phyloP scores from a whole-genome alignment of 140 eudicot species.

The Anethum foeniculum region DNA sequence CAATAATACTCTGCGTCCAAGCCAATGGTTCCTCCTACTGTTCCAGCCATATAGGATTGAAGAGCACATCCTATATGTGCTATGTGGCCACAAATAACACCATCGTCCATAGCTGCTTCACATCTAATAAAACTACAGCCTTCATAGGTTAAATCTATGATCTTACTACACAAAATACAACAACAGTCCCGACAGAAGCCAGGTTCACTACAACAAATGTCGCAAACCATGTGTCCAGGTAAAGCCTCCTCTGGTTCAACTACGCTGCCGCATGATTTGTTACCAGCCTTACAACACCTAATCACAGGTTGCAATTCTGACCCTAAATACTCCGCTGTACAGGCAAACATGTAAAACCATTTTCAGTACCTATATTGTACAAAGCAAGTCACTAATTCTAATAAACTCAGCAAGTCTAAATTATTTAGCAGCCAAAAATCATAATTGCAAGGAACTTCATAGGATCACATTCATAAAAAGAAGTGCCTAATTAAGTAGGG shows the following conservation, averaged over 20 bases:
- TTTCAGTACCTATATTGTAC: constrained; percentile 28
- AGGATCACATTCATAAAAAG: neutral
- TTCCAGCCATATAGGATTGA: constrained; percentile 83
- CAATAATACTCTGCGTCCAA: constrained; percentile 88
- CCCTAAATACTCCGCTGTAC: constrained; percentile 18
- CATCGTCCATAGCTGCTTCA: constrained; percentile 42
- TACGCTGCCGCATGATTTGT: constrained; percentile 60
- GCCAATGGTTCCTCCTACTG: constrained; percentile 72
- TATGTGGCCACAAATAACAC: constrained; percentile 64
- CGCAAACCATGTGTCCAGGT: constrained; percentile 47
- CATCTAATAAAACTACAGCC: constrained; percentile 57
- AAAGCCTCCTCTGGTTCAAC: constrained; percentile 22
- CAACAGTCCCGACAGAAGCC: constrained; percentile 78
- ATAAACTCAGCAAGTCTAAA: neutral
- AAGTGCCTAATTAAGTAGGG: neutral
- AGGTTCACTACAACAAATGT: constrained; percentile 73
- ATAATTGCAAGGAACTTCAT: neutral
- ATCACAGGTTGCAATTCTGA: constrained; percentile 29
- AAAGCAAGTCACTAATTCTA: constrained; percentile 12
- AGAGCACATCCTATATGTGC: constrained; percentile 76
- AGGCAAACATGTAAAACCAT: constrained; percentile 15
- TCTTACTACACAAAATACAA: constrained; percentile 66
- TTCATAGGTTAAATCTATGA: constrained; percentile 26
- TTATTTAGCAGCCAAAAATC: neutral
- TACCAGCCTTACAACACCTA: constrained; percentile 66